Evolutionary conservation across 257 asterid species (phyloP).

Genomic region (Fraxinus excelsior): DNA sequence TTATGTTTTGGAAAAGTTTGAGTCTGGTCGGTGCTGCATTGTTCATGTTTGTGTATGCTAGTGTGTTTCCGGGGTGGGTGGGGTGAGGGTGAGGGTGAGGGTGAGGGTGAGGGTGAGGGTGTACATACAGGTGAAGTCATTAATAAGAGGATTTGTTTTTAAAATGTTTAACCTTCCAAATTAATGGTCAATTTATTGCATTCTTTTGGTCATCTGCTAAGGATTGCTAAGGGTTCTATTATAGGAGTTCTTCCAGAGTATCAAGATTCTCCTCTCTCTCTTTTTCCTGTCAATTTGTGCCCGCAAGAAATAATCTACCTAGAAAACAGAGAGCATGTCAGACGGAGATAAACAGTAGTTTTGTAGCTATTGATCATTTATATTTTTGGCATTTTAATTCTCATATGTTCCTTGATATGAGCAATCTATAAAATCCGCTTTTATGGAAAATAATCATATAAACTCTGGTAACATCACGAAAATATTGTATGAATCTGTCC

Average conservation of each 20-base stretch:
- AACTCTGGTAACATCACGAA: neutral
- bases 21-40: slow-evolving; percentile 29
- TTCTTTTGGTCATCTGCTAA: slow-evolving; percentile 3
- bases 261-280: neutral
- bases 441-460: neutral
- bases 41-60: too few relatives aligned
- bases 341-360: neutral
- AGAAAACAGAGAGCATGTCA: slow-evolving; percentile 9
- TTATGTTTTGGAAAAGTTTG: slow-evolving; percentile 18
- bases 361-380: neutral
- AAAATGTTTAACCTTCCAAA: neutral
- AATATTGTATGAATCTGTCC: neutral
- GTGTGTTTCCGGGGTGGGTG: neutral
- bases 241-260: slow-evolving; percentile 8
- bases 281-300: slow-evolving; percentile 9
- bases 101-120: neutral
- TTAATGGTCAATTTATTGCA: slow-evolving; percentile 2
- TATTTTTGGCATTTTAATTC: neutral
- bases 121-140: neutral
- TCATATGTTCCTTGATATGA: slow-evolving; percentile 9
- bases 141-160: slow-evolving; percentile 7
- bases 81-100: too few relatives aligned
- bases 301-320: neutral
- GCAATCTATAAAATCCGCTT: neutral
- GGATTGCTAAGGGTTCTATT: slow-evolving; percentile 1